phyloP scores from a whole-genome alignment of 345 rosid species.

The Eucalyptus pumila region DNA sequence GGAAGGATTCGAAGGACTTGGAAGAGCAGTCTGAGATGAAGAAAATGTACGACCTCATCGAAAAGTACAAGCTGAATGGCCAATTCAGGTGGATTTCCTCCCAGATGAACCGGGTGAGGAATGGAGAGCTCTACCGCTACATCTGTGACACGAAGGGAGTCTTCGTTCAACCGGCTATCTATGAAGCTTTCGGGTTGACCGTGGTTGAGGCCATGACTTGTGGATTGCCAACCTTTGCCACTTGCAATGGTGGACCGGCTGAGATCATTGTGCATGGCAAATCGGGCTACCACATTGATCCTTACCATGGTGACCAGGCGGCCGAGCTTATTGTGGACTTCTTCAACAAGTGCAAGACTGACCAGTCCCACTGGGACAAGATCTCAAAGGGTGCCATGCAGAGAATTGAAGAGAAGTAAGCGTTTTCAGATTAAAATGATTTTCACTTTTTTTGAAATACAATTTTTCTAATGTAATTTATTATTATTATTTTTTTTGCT shows the following conservation, averaged over 20 bases:
- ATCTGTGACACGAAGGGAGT: conserved; percentile 75
- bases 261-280: conserved; percentile 87
- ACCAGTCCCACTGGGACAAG: conserved; percentile 52
- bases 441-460: background rate
- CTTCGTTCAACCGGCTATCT: conserved; percentile 84
- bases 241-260: conserved; percentile 92
- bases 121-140: conserved; percentile 72
- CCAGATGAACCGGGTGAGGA: conserved; percentile 80
- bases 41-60: conserved; percentile 58
- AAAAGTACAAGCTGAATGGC: conserved; percentile 55
- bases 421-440: background rate
- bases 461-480: background rate
- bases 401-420: conserved; percentile 80
- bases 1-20: conserved; percentile 81
- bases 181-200: conserved; percentile 83
- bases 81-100: conserved; percentile 90
- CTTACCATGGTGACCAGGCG: conserved; percentile 84
- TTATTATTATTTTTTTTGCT: too few relatives aligned
- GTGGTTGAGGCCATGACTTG: conserved; percentile 91
- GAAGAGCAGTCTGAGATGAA: conserved; percentile 96
- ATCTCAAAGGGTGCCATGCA: conserved; percentile 72
- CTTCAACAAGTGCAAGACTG: conserved; percentile 55
- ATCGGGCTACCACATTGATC: conserved; percentile 84
- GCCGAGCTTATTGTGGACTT: conserved; percentile 59
- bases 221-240: conserved; percentile 79